A percentile compares a stretch with the other conserved stretches of the same genome.
phyloP scores from a whole-genome alignment of 164 flowering plant species.

The Kingdonia uniflora region DNA sequence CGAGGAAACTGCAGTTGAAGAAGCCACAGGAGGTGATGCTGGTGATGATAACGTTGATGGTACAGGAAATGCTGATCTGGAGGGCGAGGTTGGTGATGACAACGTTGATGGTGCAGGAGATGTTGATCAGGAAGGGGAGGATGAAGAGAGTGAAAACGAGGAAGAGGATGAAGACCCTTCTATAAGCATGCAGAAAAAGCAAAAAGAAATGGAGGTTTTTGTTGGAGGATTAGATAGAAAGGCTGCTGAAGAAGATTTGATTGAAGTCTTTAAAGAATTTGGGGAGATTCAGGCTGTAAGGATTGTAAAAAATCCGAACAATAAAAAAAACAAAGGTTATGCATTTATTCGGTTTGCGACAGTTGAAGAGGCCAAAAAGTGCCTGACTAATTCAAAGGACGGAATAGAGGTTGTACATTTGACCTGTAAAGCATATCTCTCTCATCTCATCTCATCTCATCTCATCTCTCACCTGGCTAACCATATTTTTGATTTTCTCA shows the following conservation, averaged over 20 bases:
- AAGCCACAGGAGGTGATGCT: background rate
- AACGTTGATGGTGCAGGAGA: constrained; percentile 5
- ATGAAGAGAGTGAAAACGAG: constrained; percentile 9
- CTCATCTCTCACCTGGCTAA: background rate
- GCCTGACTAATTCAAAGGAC: constrained; percentile 27
- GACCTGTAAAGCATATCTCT: too few species aligned
- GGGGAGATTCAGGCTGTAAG: constrained; percentile 29
- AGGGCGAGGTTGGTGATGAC: constrained; percentile 9
- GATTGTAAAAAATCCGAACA: constrained; percentile 24
- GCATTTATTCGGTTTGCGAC: constrained; percentile 37
- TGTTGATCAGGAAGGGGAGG: constrained; percentile 7
- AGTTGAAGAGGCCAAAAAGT: constrained; percentile 33
- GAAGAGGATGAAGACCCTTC: constrained; percentile 21
- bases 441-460: too few species aligned
- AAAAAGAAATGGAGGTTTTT: constrained; percentile 27
- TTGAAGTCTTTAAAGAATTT: constrained; percentile 23
- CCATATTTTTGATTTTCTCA: constrained; percentile 8
- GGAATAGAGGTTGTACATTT: constrained; percentile 25
- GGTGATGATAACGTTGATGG: constrained; percentile 1
- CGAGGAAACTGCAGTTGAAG: background rate
- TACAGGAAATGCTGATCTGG: too few species aligned
- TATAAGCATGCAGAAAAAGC: constrained; percentile 18
- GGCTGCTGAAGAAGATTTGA: constrained; percentile 34
- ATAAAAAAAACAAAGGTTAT: constrained; percentile 33
- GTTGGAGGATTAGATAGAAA: constrained; percentile 31